phyloP scores from a whole-genome alignment of 352 stramenopile genomes.

The Phytophthora fragariae region DNA sequence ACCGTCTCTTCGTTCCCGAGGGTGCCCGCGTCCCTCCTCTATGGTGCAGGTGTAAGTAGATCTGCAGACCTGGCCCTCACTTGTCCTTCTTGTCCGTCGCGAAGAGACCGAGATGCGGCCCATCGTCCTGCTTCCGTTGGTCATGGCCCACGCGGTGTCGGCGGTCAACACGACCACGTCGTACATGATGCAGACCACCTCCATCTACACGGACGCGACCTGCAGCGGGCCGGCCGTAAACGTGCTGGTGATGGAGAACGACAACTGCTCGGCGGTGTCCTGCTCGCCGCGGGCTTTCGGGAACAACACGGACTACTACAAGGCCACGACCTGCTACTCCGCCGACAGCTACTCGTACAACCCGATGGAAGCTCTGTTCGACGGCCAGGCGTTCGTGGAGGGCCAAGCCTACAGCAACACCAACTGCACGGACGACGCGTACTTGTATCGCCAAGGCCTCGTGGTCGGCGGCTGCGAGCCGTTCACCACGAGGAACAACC shows the following conservation, averaged over 20 bases:
- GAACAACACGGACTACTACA: slow-evolving; percentile 23
- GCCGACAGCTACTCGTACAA: slow-evolving; percentile 29
- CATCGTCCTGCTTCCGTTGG: slow-evolving; percentile 1
- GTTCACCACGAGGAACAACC: slow-evolving; percentile 25
- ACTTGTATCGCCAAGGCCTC: slow-evolving; percentile 24
- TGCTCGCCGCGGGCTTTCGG: slow-evolving; percentile 19
- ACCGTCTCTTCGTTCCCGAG: slow-evolving; percentile 12
- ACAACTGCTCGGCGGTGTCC: slow-evolving; percentile 21
- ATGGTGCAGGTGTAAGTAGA: not conserved
- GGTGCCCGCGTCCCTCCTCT: too few species aligned
- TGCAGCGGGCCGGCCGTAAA: slow-evolving; percentile 25
- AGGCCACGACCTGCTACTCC: slow-evolving; percentile 24
- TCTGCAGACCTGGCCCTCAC: not conserved
- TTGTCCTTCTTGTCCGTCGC: slow-evolving; percentile 4
- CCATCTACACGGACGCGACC: slow-evolving; percentile 23
- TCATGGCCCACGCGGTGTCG: not conserved
- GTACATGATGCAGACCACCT: slow-evolving; percentile 35
- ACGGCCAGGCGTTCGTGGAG: slow-evolving; percentile 25
- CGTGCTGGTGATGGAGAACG: slow-evolving; percentile 23
- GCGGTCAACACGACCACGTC: not conserved
- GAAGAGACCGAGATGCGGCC: not conserved
- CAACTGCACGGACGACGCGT: slow-evolving; percentile 27
- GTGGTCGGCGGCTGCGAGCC: slow-evolving; percentile 25
- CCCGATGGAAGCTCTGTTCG: slow-evolving; percentile 30
- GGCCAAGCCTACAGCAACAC: slow-evolving; percentile 27